Evolutionary conservation across 2,329 filamentous ascomycete genomes (phyloP), one percentile per base, ranked within the genome.

Genomic region (Colletotrichum sp.): DNA sequence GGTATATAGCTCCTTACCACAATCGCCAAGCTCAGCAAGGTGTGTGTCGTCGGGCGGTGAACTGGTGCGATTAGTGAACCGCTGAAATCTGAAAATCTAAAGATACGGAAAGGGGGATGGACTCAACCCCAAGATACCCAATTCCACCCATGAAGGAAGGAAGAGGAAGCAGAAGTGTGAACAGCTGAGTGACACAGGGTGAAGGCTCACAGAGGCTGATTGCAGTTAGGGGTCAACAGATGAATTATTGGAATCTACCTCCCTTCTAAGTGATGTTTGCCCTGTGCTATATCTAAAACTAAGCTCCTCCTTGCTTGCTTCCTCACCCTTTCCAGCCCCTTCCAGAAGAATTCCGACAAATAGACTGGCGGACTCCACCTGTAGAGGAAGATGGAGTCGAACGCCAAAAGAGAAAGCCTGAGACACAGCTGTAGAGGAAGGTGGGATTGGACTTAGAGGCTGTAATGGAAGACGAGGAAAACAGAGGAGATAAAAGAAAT

Each of bases 81-180:
- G 11, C 16, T 43, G 8, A 43, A 1, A 3, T 43, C 1, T 43
- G 36, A 43, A 43, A 16, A 16, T 18, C 4, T 18, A 0, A 4
- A 36, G 24, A 27, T 27, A 31, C 2, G 29, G 8, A 4, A 8
- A 5, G 8, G 4, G 5, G 1, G 8, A 18, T 18, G 18, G 18
- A 11, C 1, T 9, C 36, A 9, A 43, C 16, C 4, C 16, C 2
- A 5, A 18, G 36, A 16, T 43, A 2, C 36, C 7, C 36, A 9
- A 9, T 1, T 9, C 1, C 2, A 9, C 18, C 5, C 11, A 18
- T 6, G 9, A 47, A 47, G 0, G 18, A 0, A 47, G 9, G 18
- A n/a, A 47, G 38, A 47, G 38, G 8, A 43, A 43, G 2, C 36
- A 43, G 18, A 5, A 43, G 16, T 43, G 5, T 43, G 2, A 43